phyloP scores from a whole-genome alignment of 495 filamentous ascomycete species.

The Sporormia fimetaria region DNA sequence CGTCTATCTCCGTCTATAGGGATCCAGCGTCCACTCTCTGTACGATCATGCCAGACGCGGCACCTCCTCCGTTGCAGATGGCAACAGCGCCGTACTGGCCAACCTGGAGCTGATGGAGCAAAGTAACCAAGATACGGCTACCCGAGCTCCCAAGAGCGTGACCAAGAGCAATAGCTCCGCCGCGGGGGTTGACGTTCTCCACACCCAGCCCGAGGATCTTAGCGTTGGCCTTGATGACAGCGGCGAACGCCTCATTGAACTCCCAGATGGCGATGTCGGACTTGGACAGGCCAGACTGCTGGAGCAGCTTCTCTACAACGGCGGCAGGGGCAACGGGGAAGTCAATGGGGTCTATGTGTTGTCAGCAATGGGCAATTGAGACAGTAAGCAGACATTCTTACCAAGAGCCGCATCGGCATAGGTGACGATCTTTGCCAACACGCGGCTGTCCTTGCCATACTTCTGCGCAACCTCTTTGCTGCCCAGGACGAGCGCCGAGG shows the following conservation, averaged over 20 bases:
- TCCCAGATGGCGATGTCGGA: slow-evolving; percentile 91
- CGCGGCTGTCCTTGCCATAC: slow-evolving; percentile 59
- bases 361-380: neutral
- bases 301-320: slow-evolving; percentile 81
- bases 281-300: slow-evolving; percentile 76
- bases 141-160: slow-evolving; percentile 92
- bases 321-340: slow-evolving; percentile 90
- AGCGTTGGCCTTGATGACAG: slow-evolving; percentile 88
- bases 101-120: slow-evolving; percentile 79
- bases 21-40: too few relatives aligned
- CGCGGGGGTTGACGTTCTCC: slow-evolving; percentile 72
- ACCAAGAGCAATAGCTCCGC: slow-evolving; percentile 87
- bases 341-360: slow-evolving; percentile 64
- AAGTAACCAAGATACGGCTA: slow-evolving; percentile 77
- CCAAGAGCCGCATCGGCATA: slow-evolving; percentile 77
- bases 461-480: slow-evolving; percentile 64
- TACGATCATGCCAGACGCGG: slow-evolving; percentile 83
- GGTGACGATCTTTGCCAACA: slow-evolving; percentile 72
- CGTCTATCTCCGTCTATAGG: neutral
- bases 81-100: slow-evolving; percentile 92
- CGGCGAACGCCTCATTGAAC: slow-evolving; percentile 97
- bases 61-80: slow-evolving; percentile 94
- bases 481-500: slow-evolving; percentile 76
- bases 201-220: slow-evolving; percentile 74
- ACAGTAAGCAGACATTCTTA: neutral